These are phyloP conservation scores for Hemisphaericaspora xylofermentans DNA, from an alignment of 1,139 yeast genomes.

Conservation along the genomic window DNA sequence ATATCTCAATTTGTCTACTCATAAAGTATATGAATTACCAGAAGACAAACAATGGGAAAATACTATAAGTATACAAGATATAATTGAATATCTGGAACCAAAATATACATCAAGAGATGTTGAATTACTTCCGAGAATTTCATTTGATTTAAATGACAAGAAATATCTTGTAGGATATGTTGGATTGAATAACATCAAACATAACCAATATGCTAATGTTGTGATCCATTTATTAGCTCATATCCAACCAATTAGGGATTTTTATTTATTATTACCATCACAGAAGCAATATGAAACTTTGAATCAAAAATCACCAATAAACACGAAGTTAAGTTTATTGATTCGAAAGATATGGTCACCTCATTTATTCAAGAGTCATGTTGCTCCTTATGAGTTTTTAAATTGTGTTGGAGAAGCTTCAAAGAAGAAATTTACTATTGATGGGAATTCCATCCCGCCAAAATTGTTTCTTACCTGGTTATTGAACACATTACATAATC, in stretches of 20 bases:
- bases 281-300: slow-evolving; percentile 11
- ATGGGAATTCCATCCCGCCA: slow-evolving; percentile 30
- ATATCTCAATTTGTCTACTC: slow-evolving; percentile 52
- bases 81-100: slow-evolving; percentile 55
- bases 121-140: slow-evolving; percentile 13
- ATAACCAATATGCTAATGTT: slow-evolving; percentile 54
- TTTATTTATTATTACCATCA: slow-evolving; percentile 32
- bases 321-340: slow-evolving; percentile 41
- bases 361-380: slow-evolving; percentile 54
- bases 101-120: slow-evolving; percentile 36
- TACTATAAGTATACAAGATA: slow-evolving; percentile 40
- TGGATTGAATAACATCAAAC: slow-evolving; percentile 57
- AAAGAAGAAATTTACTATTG: slow-evolving; percentile 39
- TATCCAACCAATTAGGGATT: slow-evolving; percentile 51
- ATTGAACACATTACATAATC: slow-evolving; percentile 46
- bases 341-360: slow-evolving; percentile 66
- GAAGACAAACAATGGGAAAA: slow-evolving; percentile 42
- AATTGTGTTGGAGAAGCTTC: slow-evolving; percentile 46
- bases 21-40: slow-evolving; percentile 58
- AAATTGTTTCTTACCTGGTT: slow-evolving; percentile 60
- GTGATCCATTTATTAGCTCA: slow-evolving; percentile 59
- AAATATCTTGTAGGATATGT: slow-evolving; percentile 61
- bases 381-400: slow-evolving; percentile 67
- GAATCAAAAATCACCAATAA: slow-evolving; percentile 22
- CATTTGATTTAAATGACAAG: slow-evolving; percentile 43